Percentiles rank a stretch among this genome's conserved stretches.
These are phyloP conservation scores for Plectosphaerella cucumerina DNA, from an alignment of 2,329 filamentous ascomycete species.

Conservation along the genomic window DNA sequence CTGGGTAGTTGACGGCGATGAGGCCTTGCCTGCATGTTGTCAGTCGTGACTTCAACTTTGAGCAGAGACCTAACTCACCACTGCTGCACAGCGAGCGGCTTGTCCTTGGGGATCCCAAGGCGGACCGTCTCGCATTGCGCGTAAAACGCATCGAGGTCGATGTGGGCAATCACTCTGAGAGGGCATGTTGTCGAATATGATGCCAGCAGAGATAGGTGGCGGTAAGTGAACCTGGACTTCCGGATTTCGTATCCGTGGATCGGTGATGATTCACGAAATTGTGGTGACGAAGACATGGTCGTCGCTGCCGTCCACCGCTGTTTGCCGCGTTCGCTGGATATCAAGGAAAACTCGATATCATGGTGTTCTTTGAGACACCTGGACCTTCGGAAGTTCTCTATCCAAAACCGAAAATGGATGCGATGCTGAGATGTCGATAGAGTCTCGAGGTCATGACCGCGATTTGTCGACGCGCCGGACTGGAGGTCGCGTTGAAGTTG, in stretches of 20 bases:
- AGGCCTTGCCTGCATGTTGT: constrained; percentile 66
- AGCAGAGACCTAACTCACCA: constrained; percentile 48
- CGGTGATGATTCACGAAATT: constrained; percentile 10
- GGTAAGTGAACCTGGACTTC: constrained; percentile 75
- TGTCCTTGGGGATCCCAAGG: constrained; percentile 66
- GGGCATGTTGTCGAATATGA: constrained; percentile 69
- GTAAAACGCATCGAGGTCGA: constrained; percentile 97
- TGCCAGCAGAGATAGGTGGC: constrained; percentile 73
- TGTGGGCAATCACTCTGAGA: constrained; percentile 81
- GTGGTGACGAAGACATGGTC: constrained; percentile 11
- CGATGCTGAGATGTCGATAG: background rate
- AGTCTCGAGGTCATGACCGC: no score
- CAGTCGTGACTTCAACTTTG: background rate
- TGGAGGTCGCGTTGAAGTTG: no score
- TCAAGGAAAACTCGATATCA: background rate
- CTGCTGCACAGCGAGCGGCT: constrained; percentile 89
- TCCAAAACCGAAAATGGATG: background rate
- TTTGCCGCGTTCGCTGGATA: background rate
- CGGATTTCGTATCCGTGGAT: constrained; percentile 3
- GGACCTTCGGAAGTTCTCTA: background rate
- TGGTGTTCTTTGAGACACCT: background rate
- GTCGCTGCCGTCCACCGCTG: background rate
- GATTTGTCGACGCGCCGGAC: no score
- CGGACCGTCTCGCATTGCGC: constrained; percentile 94
- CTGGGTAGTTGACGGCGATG: constrained; percentile 95